These are phyloP conservation scores for Arxiozyma slooffiae DNA, from an alignment of 1,139 yeast species.

Conservation along the genomic window DNA sequence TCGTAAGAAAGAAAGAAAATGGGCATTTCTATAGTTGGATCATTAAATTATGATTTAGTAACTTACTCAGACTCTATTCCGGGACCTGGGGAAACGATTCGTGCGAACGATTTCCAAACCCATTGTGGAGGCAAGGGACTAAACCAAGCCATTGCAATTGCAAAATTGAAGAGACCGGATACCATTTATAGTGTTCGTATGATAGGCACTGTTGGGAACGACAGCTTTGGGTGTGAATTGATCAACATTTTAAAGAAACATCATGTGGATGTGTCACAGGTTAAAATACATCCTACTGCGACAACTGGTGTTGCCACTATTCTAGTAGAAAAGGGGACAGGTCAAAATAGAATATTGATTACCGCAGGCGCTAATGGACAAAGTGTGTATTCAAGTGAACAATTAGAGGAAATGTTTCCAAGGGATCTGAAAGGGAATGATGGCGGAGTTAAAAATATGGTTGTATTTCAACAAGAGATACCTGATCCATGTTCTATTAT, in stretches of 20 bases:
- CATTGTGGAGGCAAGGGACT: slow-evolving; percentile 94
- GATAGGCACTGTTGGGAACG: slow-evolving; percentile 79
- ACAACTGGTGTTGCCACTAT: slow-evolving; percentile 94
- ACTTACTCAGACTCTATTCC: slow-evolving; percentile 70
- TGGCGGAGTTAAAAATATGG: no score
- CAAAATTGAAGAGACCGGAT: slow-evolving; percentile 38
- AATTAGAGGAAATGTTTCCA: slow-evolving; percentile 38
- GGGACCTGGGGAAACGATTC: slow-evolving; percentile 73
- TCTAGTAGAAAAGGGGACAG: slow-evolving; percentile 53
- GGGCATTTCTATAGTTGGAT: slow-evolving; percentile 62
- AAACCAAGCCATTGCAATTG: slow-evolving; percentile 76
- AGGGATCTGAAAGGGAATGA: slow-evolving; percentile 10
- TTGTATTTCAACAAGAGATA: slow-evolving; percentile 64
- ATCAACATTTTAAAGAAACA: slow-evolving; percentile 41
- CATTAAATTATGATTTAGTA: slow-evolving; percentile 83
- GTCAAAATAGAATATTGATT: slow-evolving; percentile 83
- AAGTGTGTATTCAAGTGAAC: slow-evolving; percentile 39
- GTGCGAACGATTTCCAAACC: slow-evolving; percentile 69
- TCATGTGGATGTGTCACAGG: slow-evolving; percentile 40
- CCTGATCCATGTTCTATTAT: slow-evolving; percentile 51
- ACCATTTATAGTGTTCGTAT: slow-evolving; percentile 42
- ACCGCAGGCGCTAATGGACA: slow-evolving; percentile 79
- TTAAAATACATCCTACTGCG: no score
- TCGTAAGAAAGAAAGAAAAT: no score
- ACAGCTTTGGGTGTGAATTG: slow-evolving; percentile 65